These are phyloP conservation scores for Brassica juncea DNA, from an alignment of 345 rosid genomes.

Conservation along the genomic window DNA sequence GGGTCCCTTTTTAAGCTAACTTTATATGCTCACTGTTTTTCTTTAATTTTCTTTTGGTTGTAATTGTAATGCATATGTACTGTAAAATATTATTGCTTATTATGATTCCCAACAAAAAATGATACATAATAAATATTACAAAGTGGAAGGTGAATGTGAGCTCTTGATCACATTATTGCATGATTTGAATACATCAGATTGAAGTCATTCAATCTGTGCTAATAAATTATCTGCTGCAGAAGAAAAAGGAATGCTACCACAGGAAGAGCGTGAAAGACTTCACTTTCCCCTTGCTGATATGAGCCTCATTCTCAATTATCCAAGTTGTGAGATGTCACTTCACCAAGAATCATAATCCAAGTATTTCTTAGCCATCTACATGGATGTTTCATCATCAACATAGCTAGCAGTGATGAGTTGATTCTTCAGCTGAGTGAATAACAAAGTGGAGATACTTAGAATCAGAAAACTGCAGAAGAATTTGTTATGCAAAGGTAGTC, in stretches of 20 bases:
- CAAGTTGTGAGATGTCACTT: constrained; percentile 20
- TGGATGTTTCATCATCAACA: constrained; percentile 68
- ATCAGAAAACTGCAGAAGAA: constrained; percentile 3
- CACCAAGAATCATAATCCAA: constrained; percentile 84
- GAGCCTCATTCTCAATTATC: constrained; percentile 48
- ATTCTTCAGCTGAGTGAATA: constrained; percentile 60
- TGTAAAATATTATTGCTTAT: too few species aligned
- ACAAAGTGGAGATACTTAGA: not conserved
- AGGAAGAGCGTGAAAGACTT: constrained; percentile 77
- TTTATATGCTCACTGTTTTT: too few species aligned
- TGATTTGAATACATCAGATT: too few species aligned
- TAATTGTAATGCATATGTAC: too few species aligned
- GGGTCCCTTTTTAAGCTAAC: too few species aligned
- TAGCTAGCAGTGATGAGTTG: constrained; percentile 97
- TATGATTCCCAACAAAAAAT: too few species aligned
- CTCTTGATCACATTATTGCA: too few species aligned
- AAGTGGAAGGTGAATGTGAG: too few species aligned
- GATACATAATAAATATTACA: too few species aligned
- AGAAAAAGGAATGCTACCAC: constrained; percentile 96
- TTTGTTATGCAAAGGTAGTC: not conserved
- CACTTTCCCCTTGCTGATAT: constrained; percentile 58
- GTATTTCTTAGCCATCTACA: constrained; percentile 65
- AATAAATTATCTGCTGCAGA: constrained; percentile 90
- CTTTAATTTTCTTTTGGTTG: too few species aligned
- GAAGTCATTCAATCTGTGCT: constrained; percentile 31